Evolutionary conservation across 2,329 filamentous ascomycete species (phyloP).

Genomic region (Arthrinium phaeospermum): DNA sequence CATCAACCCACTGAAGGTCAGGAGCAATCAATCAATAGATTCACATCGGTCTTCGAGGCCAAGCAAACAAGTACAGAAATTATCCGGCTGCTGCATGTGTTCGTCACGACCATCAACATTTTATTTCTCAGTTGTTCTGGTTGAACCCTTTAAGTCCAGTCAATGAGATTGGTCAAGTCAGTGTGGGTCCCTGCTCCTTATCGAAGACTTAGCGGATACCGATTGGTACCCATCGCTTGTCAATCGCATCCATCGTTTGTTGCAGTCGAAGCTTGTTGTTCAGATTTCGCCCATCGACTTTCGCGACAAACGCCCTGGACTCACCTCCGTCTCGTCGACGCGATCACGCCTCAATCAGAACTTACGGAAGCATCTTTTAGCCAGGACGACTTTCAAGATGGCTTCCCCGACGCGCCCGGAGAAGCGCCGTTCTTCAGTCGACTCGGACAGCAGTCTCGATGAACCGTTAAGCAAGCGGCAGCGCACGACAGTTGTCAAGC

Average conservation of each 20-base stretch:
- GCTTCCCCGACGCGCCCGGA: slow-evolving; percentile 5
- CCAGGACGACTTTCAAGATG: neutral
- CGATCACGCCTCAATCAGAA: neutral
- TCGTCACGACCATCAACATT: neutral
- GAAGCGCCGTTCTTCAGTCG: slow-evolving; percentile 33
- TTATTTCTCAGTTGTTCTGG: neutral
- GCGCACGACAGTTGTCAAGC: slow-evolving; percentile 30
- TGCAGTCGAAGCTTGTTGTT: neutral
- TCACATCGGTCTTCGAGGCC: neutral
- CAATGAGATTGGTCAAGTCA: neutral
- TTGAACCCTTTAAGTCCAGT: neutral
- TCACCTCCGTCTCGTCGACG: neutral
- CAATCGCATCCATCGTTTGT: slow-evolving; percentile 2
- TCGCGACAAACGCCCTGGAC: neutral
- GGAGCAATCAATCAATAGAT: neutral
- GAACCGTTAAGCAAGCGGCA: slow-evolving; percentile 33
- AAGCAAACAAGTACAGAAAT: neutral
- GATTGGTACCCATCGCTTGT: neutral
- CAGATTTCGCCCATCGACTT: neutral
- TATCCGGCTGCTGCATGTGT: neutral
- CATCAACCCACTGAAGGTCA: neutral
- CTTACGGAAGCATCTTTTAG: too few relatives aligned
- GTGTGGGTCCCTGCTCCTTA: neutral
- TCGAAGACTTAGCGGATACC: neutral
- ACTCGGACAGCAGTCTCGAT: slow-evolving; percentile 26